Percentiles rank a stretch among this genome's conserved stretches.
These are phyloP conservation scores for Malassezia caprae DNA, from an alignment of 1,284 basidiomycete genomes.

Conservation along the genomic window DNA sequence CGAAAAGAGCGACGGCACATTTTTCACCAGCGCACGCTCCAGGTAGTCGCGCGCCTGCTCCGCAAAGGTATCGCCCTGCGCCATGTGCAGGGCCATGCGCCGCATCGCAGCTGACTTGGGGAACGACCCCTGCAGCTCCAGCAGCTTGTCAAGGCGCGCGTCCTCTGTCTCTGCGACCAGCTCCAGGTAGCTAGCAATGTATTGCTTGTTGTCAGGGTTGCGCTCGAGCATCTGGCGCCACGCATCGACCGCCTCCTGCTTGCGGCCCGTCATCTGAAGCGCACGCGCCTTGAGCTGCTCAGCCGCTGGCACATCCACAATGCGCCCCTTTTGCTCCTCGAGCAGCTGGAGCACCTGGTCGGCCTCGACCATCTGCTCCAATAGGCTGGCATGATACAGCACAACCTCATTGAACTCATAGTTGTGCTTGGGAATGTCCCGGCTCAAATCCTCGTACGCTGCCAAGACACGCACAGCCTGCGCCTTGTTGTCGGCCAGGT, in stretches of 20 bases:
- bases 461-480: conserved; percentile 68
- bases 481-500: conserved; percentile 64
- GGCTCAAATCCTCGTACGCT: conserved; percentile 51
- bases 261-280: conserved; percentile 57
- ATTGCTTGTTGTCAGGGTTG: conserved; percentile 73
- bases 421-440: conserved; percentile 30
- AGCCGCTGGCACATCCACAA: conserved; percentile 47
- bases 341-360: conserved; percentile 49
- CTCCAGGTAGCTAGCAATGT: conserved; percentile 57
- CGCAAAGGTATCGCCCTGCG: conserved; percentile 56
- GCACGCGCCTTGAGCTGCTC: conserved; percentile 22
- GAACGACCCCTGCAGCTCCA: conserved; percentile 21
- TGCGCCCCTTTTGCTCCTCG: conserved; percentile 12
- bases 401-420: conserved; percentile 72
- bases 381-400: conserved; percentile 68
- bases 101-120: conserved; percentile 34
- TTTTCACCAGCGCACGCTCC: conserved; percentile 63
- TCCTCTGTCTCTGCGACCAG: conserved; percentile 56
- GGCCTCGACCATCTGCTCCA: conserved; percentile 61
- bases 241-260: conserved; percentile 63
- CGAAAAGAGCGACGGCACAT: conserved; percentile 85
- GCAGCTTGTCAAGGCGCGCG: conserved; percentile 20
- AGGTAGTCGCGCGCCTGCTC: conserved; percentile 64
- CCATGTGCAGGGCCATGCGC: conserved; percentile 29
- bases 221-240: conserved; percentile 72